These are phyloP conservation scores for Exsudoporus frostii DNA, from an alignment of 768 basidiomycete genomes.

Conservation along the genomic window DNA sequence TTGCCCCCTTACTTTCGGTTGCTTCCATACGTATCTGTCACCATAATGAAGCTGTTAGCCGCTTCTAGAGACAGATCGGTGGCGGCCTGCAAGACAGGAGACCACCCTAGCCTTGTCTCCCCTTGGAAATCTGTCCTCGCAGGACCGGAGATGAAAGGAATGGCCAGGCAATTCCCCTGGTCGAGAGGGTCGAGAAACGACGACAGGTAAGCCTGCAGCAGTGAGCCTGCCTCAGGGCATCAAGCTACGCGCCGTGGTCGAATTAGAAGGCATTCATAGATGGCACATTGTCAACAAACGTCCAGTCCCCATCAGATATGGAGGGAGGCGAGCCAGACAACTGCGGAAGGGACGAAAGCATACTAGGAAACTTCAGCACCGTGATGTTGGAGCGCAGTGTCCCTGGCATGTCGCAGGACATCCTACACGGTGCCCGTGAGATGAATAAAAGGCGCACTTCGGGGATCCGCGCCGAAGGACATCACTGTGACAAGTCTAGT, in stretches of 20 bases:
- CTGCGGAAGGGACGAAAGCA: constrained; percentile 8
- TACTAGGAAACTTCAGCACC: constrained; percentile 4
- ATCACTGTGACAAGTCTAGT: constrained; percentile 13
- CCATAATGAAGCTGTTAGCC: constrained; percentile 12
- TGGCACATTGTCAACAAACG: constrained; percentile 5
- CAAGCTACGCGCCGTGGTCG: constrained; percentile 22
- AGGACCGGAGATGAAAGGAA: constrained; percentile 26
- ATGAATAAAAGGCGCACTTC: constrained; percentile 7
- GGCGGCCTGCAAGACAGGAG: constrained; percentile 15
- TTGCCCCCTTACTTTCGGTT: constrained; percentile 9
- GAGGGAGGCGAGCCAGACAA: constrained; percentile 6
- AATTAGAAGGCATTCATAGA: constrained; percentile 20
- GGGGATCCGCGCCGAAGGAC: constrained; percentile 5
- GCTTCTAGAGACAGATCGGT: constrained; percentile 15
- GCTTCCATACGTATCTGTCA: constrained; percentile 11
- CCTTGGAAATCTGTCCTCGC: constrained; percentile 16
- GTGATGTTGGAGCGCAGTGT: background rate
- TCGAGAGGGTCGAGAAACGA: constrained; percentile 1
- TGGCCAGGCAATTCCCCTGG: background rate
- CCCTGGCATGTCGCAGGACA: constrained; percentile 5
- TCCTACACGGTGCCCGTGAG: constrained; percentile 8
- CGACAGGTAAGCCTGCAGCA: constrained; percentile 9
- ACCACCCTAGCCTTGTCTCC: constrained; percentile 10
- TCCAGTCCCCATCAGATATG: constrained; percentile 14
- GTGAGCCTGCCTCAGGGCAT: constrained; percentile 11